Percentiles rank a stretch among this genome's conserved stretches.
phyloP scores from a whole-genome alignment of 1,139 yeast genomes.

The Chernovozyma aurita region DNA sequence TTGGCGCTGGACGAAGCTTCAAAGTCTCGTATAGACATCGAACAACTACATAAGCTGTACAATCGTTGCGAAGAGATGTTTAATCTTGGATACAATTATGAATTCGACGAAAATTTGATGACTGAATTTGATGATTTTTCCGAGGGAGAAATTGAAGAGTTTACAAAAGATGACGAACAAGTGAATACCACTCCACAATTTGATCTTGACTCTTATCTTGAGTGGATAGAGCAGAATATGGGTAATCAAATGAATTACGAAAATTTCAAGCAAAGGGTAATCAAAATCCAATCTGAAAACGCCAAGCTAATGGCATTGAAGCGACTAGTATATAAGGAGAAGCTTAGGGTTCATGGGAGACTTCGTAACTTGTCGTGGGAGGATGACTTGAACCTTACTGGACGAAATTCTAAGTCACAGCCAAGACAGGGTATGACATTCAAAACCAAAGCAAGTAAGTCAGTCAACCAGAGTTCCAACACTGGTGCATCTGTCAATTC shows the following conservation, averaged over 20 bases:
- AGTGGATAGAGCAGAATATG: not conserved
- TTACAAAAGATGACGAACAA: conserved; percentile 5
- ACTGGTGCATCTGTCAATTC: too few species aligned
- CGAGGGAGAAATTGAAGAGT: conserved; percentile 6
- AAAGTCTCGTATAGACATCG: conserved; percentile 9
- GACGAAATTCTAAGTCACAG: not conserved
- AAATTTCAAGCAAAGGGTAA: not conserved
- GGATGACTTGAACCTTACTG: not conserved
- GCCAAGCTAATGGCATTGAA: not conserved
- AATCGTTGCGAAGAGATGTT: conserved; percentile 21
- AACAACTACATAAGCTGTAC: conserved; percentile 12
- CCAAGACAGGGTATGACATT: too few species aligned
- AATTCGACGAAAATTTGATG: conserved; percentile 13
- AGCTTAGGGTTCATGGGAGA: not conserved
- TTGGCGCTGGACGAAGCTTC: conserved; percentile 13
- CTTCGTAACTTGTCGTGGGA: conserved; percentile 1
- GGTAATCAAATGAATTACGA: not conserved
- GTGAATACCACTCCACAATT: not conserved
- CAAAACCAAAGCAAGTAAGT: too few species aligned
- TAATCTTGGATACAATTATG: conserved; percentile 19
- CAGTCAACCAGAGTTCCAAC: too few species aligned
- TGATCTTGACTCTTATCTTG: not conserved
- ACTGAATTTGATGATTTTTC: not conserved
- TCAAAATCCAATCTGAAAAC: not conserved
- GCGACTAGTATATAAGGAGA: conserved; percentile 1